Conservation (phyloP, 768 basidiomycete species). For the Mrakia gelida region DNA sequence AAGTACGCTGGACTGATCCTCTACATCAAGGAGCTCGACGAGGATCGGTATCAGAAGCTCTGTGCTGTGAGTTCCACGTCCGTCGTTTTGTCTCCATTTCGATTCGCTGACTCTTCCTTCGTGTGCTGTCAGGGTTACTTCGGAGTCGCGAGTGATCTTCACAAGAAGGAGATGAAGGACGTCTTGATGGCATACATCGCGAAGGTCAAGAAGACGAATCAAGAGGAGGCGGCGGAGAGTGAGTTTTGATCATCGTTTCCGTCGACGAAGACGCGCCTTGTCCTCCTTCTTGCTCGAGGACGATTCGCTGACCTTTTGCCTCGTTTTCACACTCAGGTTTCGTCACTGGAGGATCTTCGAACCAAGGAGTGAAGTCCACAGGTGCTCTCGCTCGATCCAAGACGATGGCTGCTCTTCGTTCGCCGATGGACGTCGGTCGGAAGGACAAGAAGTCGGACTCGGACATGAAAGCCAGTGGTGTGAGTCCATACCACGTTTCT, state of each 20-base stretch:
- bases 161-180: conserved; percentile 72
- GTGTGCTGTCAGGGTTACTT: conserved; percentile 71
- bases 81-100: neutral
- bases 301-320: too few species aligned
- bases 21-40: conserved; percentile 95
- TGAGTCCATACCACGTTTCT: conserved; percentile 43
- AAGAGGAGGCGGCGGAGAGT: conserved; percentile 50
- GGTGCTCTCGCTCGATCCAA: conserved; percentile 28
- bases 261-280: neutral
- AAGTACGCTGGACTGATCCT: conserved; percentile 84
- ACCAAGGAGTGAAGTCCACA: conserved; percentile 9
- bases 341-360: conserved; percentile 13
- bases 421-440: conserved; percentile 50
- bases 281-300: too few species aligned
- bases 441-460: conserved; percentile 59
- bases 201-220: conserved; percentile 60
- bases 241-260: neutral
- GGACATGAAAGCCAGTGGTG: conserved; percentile 67
- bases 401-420: conserved; percentile 45
- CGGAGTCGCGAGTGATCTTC: conserved; percentile 74
- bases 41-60: conserved; percentile 74
- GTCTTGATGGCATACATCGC: conserved; percentile 59
- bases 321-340: neutral
- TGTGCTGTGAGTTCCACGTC: conserved; percentile 64
- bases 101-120: neutral